These are phyloP conservation scores for Pestalotiopsis sp. DNA, from an alignment of 2,329 filamentous ascomycete genomes.

Conservation along the genomic window DNA sequence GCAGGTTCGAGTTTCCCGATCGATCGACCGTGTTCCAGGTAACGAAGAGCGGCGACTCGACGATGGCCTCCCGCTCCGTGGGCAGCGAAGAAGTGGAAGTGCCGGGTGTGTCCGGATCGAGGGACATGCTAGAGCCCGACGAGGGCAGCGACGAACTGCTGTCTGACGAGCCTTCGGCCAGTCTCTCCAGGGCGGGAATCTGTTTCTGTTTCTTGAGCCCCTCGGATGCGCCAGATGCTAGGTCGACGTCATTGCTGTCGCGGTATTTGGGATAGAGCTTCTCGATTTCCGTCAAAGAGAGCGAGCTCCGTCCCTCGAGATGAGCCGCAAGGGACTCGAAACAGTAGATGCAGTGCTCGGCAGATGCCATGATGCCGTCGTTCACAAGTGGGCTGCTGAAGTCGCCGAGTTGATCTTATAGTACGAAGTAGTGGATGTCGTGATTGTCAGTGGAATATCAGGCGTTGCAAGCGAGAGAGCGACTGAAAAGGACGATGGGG, in stretches of 20 bases:
- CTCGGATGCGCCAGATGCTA: conserved; percentile 16
- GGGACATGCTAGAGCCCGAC: conserved; percentile 36
- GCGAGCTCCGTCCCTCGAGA: conserved; percentile 69
- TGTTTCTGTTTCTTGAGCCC: conserved; percentile 37
- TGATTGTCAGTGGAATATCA: background rate
- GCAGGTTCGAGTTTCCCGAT: conserved; percentile 66
- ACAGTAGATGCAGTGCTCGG: conserved; percentile 87
- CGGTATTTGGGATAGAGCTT: conserved; percentile 58
- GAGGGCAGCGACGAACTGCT: conserved; percentile 30
- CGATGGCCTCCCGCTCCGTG: conserved; percentile 30
- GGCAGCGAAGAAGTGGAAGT: conserved; percentile 46
- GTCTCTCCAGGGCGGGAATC: conserved; percentile 28
- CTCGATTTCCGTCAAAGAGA: conserved; percentile 71
- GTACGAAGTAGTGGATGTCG: background rate
- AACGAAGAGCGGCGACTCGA: conserved; percentile 80
- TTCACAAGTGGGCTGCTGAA: no score
- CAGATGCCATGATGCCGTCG: conserved; percentile 69
- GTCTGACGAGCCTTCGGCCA: conserved; percentile 25
- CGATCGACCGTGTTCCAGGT: conserved; percentile 82
- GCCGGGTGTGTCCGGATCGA: conserved; percentile 42
- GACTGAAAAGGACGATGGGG: background rate
- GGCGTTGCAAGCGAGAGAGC: background rate
- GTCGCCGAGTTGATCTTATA: background rate
- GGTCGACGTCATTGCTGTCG: conserved; percentile 28
- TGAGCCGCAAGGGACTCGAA: conserved; percentile 84